These are phyloP conservation scores for Microstegium vimineum DNA, from an alignment of 176 grass and related monocot species.

Conservation along the genomic window DNA sequence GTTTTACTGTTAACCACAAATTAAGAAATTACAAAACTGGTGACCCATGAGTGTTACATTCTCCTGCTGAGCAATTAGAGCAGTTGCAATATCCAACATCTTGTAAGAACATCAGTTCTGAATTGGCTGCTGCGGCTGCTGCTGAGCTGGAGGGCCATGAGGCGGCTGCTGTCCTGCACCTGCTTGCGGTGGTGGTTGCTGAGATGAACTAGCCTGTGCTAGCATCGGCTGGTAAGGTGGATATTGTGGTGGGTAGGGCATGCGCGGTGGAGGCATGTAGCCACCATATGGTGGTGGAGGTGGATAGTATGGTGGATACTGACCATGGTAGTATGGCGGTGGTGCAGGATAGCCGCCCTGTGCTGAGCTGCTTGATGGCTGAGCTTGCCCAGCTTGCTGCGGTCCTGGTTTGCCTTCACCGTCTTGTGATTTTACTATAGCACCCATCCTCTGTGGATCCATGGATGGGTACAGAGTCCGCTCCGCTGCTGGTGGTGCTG, in stretches of 20 bases:
- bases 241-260: conserved; percentile 64
- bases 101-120: conserved; percentile 29
- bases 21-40: conserved; percentile 31
- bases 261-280: conserved; percentile 53
- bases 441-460: conserved; percentile 97
- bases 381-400: conserved; percentile 43
- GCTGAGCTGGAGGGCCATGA: conserved; percentile 28
- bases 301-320: conserved; percentile 61
- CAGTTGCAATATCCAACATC: not conserved
- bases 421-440: conserved; percentile 58
- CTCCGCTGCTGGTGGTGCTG: conserved; percentile 48
- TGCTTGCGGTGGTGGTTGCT: conserved; percentile 11
- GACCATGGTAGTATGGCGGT: conserved; percentile 59
- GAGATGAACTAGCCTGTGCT: conserved; percentile 38
- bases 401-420: conserved; percentile 33
- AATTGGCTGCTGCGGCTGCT: conserved; percentile 25
- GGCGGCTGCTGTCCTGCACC: conserved; percentile 31
- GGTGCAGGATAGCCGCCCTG: conserved; percentile 43
- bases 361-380: conserved; percentile 45
- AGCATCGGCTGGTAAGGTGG: conserved; percentile 60
- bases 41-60: not conserved
- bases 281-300: conserved; percentile 39
- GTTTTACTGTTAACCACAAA: conserved; percentile 30
- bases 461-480: conserved; percentile 78
- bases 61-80: not conserved